These are phyloP conservation scores for Talaromyces borbonicus DNA, from an alignment of 495 filamentous ascomycete genomes.

Conservation along the genomic window DNA sequence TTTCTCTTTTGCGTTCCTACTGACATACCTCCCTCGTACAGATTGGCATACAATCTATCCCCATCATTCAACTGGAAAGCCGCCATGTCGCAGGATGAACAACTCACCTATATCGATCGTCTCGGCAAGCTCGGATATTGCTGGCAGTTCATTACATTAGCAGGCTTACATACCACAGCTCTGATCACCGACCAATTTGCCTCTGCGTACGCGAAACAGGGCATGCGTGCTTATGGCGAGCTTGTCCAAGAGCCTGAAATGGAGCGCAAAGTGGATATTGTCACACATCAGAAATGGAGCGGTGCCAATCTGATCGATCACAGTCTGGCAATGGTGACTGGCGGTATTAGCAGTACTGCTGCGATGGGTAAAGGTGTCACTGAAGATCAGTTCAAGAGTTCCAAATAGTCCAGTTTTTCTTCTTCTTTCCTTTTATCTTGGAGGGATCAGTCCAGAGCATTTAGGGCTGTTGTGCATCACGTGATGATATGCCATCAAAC, in stretches of 20 bases:
- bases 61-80: slow-evolving; percentile 99
- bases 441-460: too few relatives aligned
- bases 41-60: slow-evolving; percentile 92
- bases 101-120: slow-evolving; percentile 93
- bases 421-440: slow-evolving; percentile 4
- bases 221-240: slow-evolving; percentile 96
- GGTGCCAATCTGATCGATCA: slow-evolving; percentile 92
- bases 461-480: too few relatives aligned
- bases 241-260: slow-evolving; percentile 97
- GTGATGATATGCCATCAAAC: too few relatives aligned
- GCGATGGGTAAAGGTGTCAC: slow-evolving; percentile 98
- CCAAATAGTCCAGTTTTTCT: slow-evolving; percentile 1
- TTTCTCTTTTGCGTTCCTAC: not conserved
- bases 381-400: slow-evolving; percentile 79
- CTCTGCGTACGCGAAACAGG: slow-evolving; percentile 65
- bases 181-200: slow-evolving; percentile 84
- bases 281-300: slow-evolving; percentile 98
- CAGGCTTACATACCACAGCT: slow-evolving; percentile 92
- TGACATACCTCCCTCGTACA: slow-evolving; percentile 16
- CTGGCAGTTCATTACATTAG: slow-evolving; percentile 99
- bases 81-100: slow-evolving; percentile 85
- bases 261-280: slow-evolving; percentile 78
- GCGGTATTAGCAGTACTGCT: slow-evolving; percentile 79
- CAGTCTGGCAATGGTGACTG: slow-evolving; percentile 92
- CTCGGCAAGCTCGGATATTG: slow-evolving; percentile 85